Conservation (phyloP, 768 basidiomycete species). For the Phlegmacium glaucopus region DNA sequence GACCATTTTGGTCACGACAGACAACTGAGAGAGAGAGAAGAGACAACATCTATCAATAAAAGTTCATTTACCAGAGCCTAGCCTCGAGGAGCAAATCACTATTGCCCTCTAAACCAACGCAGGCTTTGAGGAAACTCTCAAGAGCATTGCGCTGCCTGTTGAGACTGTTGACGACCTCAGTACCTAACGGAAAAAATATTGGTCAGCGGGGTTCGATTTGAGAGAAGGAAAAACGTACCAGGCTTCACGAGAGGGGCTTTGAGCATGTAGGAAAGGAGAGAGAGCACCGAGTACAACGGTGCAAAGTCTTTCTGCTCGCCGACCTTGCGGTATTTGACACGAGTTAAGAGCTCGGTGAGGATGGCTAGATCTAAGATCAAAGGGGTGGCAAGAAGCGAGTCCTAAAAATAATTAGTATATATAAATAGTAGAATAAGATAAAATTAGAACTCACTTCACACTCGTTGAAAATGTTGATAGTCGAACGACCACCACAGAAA, state of each 20-base stretch:
- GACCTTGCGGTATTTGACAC: slow-evolving; percentile 79
- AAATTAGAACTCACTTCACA: slow-evolving; percentile 64
- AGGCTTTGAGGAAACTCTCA: slow-evolving; percentile 92
- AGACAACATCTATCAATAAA: too few species aligned
- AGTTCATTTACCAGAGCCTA: slow-evolving; percentile 71
- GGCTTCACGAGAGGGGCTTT: slow-evolving; percentile 96
- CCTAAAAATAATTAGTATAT: slow-evolving; percentile 39
- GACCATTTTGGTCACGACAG: neutral
- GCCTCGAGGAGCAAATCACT: slow-evolving; percentile 85
- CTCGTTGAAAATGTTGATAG: slow-evolving; percentile 97
- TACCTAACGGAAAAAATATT: slow-evolving; percentile 40
- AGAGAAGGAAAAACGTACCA: slow-evolving; percentile 38
- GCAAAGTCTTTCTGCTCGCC: slow-evolving; percentile 59
- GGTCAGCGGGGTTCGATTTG: too few species aligned
- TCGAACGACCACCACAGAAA: slow-evolving; percentile 90
- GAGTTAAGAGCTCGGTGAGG: slow-evolving; percentile 91
- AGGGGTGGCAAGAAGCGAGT: slow-evolving; percentile 93
- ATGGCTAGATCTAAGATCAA: slow-evolving; percentile 93
- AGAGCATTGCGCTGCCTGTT: slow-evolving; percentile 94
- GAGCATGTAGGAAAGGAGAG: slow-evolving; percentile 94
- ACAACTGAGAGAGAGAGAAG: too few species aligned
- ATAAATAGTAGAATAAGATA: neutral
- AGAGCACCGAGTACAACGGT: slow-evolving; percentile 87
- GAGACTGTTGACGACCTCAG: slow-evolving; percentile 93
- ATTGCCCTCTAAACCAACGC: slow-evolving; percentile 80